phyloP scores from a whole-genome alignment of 768 basidiomycete species.

The Daedaleopsis nitida region DNA sequence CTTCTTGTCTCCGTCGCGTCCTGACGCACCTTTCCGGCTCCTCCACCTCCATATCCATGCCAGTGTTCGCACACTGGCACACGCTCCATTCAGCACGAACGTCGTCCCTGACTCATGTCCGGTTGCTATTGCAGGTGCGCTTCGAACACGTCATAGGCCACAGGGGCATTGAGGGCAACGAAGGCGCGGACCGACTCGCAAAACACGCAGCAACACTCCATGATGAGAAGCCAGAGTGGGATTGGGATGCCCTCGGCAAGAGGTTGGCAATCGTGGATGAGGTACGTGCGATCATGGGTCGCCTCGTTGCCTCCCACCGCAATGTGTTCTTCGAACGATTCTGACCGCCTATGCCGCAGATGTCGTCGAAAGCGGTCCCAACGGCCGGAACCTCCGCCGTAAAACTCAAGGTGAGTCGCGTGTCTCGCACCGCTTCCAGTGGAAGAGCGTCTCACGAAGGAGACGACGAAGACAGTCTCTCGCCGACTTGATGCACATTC shows the following conservation, averaged over 20 bases:
- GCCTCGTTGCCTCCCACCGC: too few species aligned
- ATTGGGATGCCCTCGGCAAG: slow-evolving; percentile 50
- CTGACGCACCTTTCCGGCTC: too few species aligned
- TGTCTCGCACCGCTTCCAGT: too few species aligned
- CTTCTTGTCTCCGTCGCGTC: too few species aligned
- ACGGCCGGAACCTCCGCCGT: not conserved
- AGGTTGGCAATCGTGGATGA: not conserved
- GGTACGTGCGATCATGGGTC: too few species aligned
- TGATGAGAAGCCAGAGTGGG: slow-evolving; percentile 47
- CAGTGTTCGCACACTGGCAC: too few species aligned
- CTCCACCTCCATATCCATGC: too few species aligned
- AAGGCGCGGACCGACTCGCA: slow-evolving; percentile 79
- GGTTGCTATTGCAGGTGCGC: slow-evolving; percentile 14
- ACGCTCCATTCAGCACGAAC: not conserved
- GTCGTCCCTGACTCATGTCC: too few species aligned
- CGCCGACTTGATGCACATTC: not conserved
- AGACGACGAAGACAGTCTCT: too few species aligned
- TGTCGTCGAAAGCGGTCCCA: not conserved
- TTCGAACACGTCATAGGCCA: slow-evolving; percentile 83
- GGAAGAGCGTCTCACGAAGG: too few species aligned
- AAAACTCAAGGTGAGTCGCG: not conserved
- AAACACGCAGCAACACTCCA: slow-evolving; percentile 53
- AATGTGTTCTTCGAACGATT: not conserved
- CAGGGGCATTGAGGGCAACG: slow-evolving; percentile 77
- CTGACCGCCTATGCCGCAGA: not conserved